Evolutionary conservation across 2,329 filamentous ascomycete species (phyloP).

Genomic region (Cladophialophora carrionii): DNA sequence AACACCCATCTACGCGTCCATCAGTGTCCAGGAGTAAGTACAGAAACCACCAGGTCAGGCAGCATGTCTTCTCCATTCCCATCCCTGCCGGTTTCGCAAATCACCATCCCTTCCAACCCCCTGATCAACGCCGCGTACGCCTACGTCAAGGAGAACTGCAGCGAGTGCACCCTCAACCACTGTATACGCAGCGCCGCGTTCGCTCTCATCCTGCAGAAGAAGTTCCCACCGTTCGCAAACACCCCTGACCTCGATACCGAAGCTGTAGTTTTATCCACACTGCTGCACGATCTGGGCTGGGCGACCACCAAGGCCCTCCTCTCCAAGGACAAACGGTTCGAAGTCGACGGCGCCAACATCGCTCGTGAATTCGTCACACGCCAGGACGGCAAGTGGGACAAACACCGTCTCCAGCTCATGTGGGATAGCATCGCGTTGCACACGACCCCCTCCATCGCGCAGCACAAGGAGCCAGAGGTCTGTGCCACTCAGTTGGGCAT

Average conservation of each 20-base stretch:
- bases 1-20: not conserved
- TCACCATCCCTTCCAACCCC: conserved; percentile 40
- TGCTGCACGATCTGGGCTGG: conserved; percentile 45
- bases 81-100: conserved; percentile 46
- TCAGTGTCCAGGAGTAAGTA: not conserved
- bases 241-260: conserved; percentile 39
- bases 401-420: conserved; percentile 50
- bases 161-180: conserved; percentile 29
- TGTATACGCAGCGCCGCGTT: conserved; percentile 39
- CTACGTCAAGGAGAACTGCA: conserved; percentile 28
- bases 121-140: conserved; percentile 25
- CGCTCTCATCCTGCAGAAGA: conserved; percentile 46
- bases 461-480: conserved; percentile 37
- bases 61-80: conserved; percentile 28
- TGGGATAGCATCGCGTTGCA: conserved; percentile 56
- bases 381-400: conserved; percentile 43
- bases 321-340: conserved; percentile 54
- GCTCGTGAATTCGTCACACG: conserved; percentile 46
- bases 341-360: conserved; percentile 55
- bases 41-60: not conserved
- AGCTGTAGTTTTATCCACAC: conserved; percentile 23
- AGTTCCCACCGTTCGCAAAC: conserved; percentile 23
- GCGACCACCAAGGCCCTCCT: conserved; percentile 44
- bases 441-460: conserved; percentile 36
- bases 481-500: conserved; percentile 31